Base-by-base conservation (phyloP, 768 basidiomycete species). In the Boletus vinaceobasis region DNA sequence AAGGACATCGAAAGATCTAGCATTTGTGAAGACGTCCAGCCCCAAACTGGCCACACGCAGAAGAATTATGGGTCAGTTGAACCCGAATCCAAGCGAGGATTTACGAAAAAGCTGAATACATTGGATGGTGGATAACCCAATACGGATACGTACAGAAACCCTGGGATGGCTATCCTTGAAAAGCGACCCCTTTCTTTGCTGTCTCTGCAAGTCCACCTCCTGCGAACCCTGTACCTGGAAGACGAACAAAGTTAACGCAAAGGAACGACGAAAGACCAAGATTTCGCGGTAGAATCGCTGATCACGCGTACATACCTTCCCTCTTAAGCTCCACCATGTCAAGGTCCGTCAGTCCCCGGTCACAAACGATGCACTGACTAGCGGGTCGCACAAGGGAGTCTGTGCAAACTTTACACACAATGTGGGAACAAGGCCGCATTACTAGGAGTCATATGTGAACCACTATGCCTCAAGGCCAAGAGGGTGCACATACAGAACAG, bases 131-230 rank as follows among this genome's bases (percentile, higher is more conserved):
- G 21, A 35, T n/a, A 42, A 26, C 35, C 37, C 31, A 15, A 58
- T 48, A 56, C 53, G 52, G n/a, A 56, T 48, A 56, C 53, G 52
- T 38, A 44, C 26, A 47, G 38, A 39, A 44, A 44, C 9, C 17
- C 14, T n/a, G 15, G 38, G 44, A 56, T 50, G 40, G 31, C 59
- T 68, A 93, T 40, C 90, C 92, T 66, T 95, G 92, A 75, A 98
- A 96, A 0, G 92, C 87, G 13, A 92, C 73, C 2, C 92, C 93
- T 29, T 76, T 77, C 68, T 82, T 87, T 36, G 82, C 85, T 0
- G 89, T 88, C 73, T 96, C 92, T n/a, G 93, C 92, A 60, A 93
- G 71, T 7, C 95, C 95, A n/a, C 95, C 94, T 50, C 90, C 89
- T 8, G 95, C 93, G 65, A 90, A 98, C 0, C 95, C 94, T 10